These are phyloP conservation scores for Picea engelmannii DNA, from an alignment of 83 land plant genomes.

Conservation along the genomic window DNA sequence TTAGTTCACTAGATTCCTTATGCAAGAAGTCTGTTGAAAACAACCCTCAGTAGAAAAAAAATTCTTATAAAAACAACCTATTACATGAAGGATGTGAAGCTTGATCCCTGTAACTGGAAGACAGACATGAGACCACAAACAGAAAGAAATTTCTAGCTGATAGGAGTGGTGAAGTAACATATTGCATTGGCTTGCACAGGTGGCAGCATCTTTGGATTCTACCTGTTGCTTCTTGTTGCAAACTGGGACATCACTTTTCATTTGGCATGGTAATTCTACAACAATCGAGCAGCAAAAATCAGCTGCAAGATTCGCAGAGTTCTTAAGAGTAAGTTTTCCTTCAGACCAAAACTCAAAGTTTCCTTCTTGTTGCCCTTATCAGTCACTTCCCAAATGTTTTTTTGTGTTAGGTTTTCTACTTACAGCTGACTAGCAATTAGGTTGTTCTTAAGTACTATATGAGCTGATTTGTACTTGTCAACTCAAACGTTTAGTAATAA, in stretches of 20 bases:
- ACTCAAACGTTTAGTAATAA: too few relatives aligned
- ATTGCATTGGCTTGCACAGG: too few relatives aligned
- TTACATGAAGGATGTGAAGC: neutral
- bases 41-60: neutral
- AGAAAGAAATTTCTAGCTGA: neutral
- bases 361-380: too few relatives aligned
- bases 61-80: neutral
- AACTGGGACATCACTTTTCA: slow-evolving; percentile 67
- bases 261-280: slow-evolving; percentile 89
- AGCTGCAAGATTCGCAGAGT: slow-evolving; percentile 73
- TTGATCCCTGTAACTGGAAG: neutral
- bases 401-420: too few relatives aligned
- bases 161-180: neutral
- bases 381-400: too few relatives aligned
- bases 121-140: neutral
- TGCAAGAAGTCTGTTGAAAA: neutral
- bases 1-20: neutral
- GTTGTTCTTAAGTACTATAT: too few relatives aligned
- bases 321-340: slow-evolving; percentile 58
- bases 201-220: slow-evolving; percentile 75
- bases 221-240: slow-evolving; percentile 84
- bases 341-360: too few relatives aligned
- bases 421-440: too few relatives aligned
- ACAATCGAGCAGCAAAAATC: slow-evolving; percentile 82
- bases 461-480: too few relatives aligned